phyloP scores from a whole-genome alignment of 352 stramenopile genomes.

The Phytophthora quininea region DNA sequence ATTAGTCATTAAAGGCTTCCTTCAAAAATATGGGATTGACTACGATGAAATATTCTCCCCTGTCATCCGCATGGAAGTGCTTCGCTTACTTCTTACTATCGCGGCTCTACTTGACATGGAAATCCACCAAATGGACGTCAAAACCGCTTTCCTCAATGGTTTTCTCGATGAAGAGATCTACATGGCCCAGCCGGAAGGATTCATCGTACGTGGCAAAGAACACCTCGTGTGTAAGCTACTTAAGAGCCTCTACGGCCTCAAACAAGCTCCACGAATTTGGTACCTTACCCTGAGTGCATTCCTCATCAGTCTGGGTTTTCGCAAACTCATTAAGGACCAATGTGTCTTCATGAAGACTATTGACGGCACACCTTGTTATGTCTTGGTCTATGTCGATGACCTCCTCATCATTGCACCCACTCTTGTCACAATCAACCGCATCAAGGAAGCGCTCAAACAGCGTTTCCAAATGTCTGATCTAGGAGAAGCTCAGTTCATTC shows the following conservation, averaged over 20 bases:
- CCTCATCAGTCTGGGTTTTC: conserved; percentile 9
- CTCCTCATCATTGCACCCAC: conserved; percentile 22
- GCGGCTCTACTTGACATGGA: no score
- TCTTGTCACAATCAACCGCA: background rate
- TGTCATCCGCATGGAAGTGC: no score
- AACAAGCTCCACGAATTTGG: no score
- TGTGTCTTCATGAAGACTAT: conserved; percentile 17
- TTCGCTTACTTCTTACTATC: no score
- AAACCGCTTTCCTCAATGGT: conserved; percentile 18
- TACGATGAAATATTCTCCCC: no score
- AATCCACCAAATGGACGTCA: conserved; percentile 7
- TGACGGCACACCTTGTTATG: conserved; percentile 13
- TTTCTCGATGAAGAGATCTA: conserved; percentile 18
- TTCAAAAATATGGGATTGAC: no score
- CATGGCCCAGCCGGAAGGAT: conserved; percentile 12
- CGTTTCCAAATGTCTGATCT: conserved; percentile 20
- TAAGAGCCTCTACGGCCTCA: no score
- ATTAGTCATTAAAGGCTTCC: no score
- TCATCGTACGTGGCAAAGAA: background rate
- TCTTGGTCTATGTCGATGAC: conserved; percentile 23
- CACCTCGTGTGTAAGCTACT: background rate
- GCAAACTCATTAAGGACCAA: conserved; percentile 21
- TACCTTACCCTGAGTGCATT: conserved; percentile 1
- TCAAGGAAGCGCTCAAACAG: conserved; percentile 17
- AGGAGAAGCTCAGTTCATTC: conserved; percentile 14